phyloP scores from a whole-genome alignment of 257 asterid species.

The Solanum peruvianum region DNA sequence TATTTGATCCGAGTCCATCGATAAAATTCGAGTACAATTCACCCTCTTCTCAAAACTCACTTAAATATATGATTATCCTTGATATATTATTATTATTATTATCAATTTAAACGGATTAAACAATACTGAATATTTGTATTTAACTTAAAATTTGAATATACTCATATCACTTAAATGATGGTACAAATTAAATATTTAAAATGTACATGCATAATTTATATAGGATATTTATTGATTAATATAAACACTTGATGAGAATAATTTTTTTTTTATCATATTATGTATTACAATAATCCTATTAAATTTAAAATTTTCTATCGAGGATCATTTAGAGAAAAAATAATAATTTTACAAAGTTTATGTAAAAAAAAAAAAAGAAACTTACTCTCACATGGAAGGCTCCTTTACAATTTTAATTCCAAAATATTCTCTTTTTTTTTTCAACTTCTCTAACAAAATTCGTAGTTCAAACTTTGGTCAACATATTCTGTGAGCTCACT shows the following conservation, averaged over 20 bases:
- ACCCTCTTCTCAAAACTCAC: neutral
- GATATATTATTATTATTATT: neutral
- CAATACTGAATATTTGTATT: rapidly evolving
- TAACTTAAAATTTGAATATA: neutral
- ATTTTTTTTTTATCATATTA: no score
- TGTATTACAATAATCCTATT: no score
- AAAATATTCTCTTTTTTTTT: neutral
- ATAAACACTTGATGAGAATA: no score
- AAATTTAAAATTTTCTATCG: no score
- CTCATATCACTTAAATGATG: no score
- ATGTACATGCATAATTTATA: no score
- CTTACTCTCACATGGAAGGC: neutral
- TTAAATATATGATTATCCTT: no score
- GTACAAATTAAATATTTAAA: no score
- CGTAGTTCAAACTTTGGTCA: neutral
- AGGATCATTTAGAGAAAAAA: no score
- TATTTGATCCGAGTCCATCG: no score
- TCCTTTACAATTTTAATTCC: neutral
- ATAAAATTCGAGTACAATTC: rapidly evolving
- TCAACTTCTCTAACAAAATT: neutral
- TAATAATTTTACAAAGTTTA: no score
- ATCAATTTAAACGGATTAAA: neutral
- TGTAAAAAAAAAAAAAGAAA: neutral
- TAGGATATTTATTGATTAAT: no score
- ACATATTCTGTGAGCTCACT: neutral